Percentiles rank a stretch among this genome's conserved stretches.
Evolutionary conservation across 495 filamentous ascomycete species (phyloP).

Genomic region (Aspergillus sclerotioniger): DNA sequence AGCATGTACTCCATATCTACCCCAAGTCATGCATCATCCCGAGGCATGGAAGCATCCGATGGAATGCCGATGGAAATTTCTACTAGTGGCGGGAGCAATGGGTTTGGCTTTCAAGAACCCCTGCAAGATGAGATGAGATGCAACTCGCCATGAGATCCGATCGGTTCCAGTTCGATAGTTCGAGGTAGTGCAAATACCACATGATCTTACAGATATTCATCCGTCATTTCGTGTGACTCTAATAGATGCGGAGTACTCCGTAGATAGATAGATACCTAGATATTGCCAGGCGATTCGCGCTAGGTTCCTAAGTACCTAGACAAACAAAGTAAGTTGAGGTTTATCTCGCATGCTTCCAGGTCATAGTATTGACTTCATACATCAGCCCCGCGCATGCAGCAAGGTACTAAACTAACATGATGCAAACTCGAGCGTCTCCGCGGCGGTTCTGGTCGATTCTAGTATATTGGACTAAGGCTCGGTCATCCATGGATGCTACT

Average conservation of each 20-base stretch:
- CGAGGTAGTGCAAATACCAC: not conserved
- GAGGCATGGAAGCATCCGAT: not conserved
- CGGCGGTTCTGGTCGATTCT: constrained; percentile 17
- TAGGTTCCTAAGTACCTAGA: too few species aligned
- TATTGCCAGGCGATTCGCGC: too few species aligned
- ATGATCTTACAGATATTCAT: not conserved
- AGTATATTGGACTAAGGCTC: too few species aligned
- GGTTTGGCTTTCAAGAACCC: not conserved
- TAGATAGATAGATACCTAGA: too few species aligned
- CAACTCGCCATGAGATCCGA: constrained; percentile 12
- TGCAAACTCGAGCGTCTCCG: constrained; percentile 3
- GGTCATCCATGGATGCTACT: too few species aligned
- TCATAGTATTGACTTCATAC: not conserved
- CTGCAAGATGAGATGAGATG: constrained; percentile 23
- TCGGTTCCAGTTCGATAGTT: constrained; percentile 4
- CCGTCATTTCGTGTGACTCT: not conserved
- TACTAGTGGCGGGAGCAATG: not conserved
- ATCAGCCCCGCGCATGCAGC: not conserved
- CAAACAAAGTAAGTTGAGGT: too few species aligned
- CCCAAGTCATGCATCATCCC: not conserved
- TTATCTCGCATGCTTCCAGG: too few species aligned
- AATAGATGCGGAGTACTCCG: too few species aligned
- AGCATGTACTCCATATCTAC: too few species aligned
- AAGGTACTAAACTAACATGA: not conserved
- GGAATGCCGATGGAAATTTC: not conserved